Conservation (phyloP, 2,329 filamentous ascomycete species). For the Aspergillus ibericus region DNA sequence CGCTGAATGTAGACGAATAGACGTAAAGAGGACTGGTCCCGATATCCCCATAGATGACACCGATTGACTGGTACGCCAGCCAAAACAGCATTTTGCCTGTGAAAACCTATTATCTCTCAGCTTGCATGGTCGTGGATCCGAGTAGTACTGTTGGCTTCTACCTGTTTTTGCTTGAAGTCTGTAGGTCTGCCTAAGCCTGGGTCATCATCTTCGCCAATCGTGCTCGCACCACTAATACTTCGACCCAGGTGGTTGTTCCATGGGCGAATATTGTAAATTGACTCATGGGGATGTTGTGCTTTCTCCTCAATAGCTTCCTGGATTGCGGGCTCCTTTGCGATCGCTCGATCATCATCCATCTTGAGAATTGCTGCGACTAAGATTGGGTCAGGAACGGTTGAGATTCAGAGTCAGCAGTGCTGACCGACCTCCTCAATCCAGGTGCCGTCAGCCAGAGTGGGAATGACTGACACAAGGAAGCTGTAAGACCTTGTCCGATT, state of each 20-base stretch:
- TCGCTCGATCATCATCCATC: slow-evolving; percentile 1
- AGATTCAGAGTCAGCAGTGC: too few relatives aligned
- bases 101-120: slow-evolving; percentile 10
- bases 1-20: slow-evolving; percentile 55
- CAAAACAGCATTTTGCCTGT: slow-evolving; percentile 23
- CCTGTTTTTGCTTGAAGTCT: slow-evolving; percentile 9
- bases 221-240: not conserved
- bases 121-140: not conserved
- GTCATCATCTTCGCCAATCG: slow-evolving; percentile 11
- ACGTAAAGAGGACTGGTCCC: slow-evolving; percentile 60
- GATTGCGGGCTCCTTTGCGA: not conserved
- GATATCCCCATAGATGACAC: slow-evolving; percentile 62
- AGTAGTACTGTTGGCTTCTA: not conserved
- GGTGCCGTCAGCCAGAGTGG: not conserved
- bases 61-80: slow-evolving; percentile 57
- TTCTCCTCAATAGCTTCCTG: not conserved
- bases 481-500: not conserved
- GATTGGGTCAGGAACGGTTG: too few relatives aligned
- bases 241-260: slow-evolving; percentile 3
- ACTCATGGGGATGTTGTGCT: not conserved
- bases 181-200: slow-evolving; percentile 12
- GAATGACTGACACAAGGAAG: not conserved
- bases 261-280: slow-evolving; percentile 2
- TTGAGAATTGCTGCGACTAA: too few relatives aligned
- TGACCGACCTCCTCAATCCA: not conserved